Base-by-base conservation (phyloP, 2,329 filamentous ascomycete species). In the Pseudocercospora fijiensis region DNA sequence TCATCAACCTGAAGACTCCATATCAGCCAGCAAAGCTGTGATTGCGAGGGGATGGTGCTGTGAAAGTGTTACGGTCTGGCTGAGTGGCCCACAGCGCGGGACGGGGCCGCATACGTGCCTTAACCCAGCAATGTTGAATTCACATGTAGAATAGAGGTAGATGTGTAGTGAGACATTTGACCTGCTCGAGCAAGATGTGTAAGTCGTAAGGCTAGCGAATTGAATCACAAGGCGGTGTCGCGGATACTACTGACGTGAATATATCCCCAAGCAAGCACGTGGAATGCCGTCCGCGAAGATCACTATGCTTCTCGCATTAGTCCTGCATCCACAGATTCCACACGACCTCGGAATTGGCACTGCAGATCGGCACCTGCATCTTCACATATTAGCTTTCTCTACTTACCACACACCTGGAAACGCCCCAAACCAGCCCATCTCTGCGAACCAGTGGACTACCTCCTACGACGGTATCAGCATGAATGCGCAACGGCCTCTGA, bases 401-500 rank as follows among this genome's bases (percentile, higher is more conserved):
- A 26, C 49, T 53, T 28, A 30, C 24, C 49, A 53, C 26, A 9
- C 24, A n/a, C 26, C 24, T 28, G 49, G 49, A 26, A 30, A 26
- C 11, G 22, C 49, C 13, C 16, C 18, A 13, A 22, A 52, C 20
- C 33, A 37, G 33, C 6, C 33, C 13, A 37, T 37, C 13, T 16
- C 33, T n/a, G 33, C 33, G 33, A 16, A 16, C 33, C 33, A 37
- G 13, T 37, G 33, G 13, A n/a, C 37, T 41, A 16, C 22, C 16
- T n/a, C 26, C 37, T 41, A 16, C 22, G 26, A 28, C 26, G 49
- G 22, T 28, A 53, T 20, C 58, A 62, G 5, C 28, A 67, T 69
- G 65, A 65, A 67, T 11, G 22, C 57, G 9, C 62, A 65, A 55
- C 58, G 67, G 26, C 67, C 65, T 49, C 52, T 64, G 49, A 26